Evolutionary conservation across 1,284 basidiomycete species (phyloP).

Genomic region (Grifola frondosa): DNA sequence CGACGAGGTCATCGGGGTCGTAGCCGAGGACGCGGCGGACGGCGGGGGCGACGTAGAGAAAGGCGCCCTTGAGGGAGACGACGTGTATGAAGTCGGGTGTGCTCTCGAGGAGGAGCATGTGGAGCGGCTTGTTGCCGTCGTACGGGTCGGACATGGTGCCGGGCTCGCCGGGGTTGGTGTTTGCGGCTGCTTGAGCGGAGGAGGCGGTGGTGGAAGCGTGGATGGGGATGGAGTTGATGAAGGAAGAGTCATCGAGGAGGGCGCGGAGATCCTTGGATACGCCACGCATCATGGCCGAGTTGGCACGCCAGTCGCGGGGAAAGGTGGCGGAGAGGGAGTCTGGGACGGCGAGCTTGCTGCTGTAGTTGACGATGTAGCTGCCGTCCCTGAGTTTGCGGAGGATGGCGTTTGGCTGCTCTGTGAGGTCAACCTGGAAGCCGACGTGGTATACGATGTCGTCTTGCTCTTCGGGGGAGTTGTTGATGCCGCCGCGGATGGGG

Average conservation of each 20-base stretch:
- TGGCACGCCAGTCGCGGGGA: slow-evolving; percentile 37
- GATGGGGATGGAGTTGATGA: slow-evolving; percentile 38
- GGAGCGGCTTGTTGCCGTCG: slow-evolving; percentile 48
- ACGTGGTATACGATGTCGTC: slow-evolving; percentile 80
- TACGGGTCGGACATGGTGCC: slow-evolving; percentile 25
- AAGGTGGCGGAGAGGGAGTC: slow-evolving; percentile 11
- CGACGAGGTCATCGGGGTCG: slow-evolving; percentile 79
- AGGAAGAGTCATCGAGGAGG: slow-evolving; percentile 39
- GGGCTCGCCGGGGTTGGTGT: slow-evolving; percentile 18
- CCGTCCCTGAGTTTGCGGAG: slow-evolving; percentile 75
- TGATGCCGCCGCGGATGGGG: slow-evolving; percentile 70
- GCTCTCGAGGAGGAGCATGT: slow-evolving; percentile 68
- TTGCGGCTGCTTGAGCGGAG: slow-evolving; percentile 22
- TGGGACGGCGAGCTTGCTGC: slow-evolving; percentile 18
- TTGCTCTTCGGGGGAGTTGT: slow-evolving; percentile 45
- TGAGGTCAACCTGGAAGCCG: slow-evolving; percentile 91
- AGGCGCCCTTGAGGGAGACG: slow-evolving; percentile 89
- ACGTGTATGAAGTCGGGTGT: slow-evolving; percentile 85
- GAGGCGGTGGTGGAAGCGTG: slow-evolving; percentile 31
- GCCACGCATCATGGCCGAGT: slow-evolving; percentile 31
- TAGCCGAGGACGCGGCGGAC: slow-evolving; percentile 77
- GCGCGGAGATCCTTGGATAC: slow-evolving; percentile 42
- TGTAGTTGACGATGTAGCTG: slow-evolving; percentile 64
- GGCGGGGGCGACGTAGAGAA: slow-evolving; percentile 90
- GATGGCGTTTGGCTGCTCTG: slow-evolving; percentile 84